Percentiles rank a stretch among this genome's conserved stretches.
Evolutionary conservation across 139 green algal genomes (phyloP).

Genomic region (Ettlia oleoabundans): DNA sequence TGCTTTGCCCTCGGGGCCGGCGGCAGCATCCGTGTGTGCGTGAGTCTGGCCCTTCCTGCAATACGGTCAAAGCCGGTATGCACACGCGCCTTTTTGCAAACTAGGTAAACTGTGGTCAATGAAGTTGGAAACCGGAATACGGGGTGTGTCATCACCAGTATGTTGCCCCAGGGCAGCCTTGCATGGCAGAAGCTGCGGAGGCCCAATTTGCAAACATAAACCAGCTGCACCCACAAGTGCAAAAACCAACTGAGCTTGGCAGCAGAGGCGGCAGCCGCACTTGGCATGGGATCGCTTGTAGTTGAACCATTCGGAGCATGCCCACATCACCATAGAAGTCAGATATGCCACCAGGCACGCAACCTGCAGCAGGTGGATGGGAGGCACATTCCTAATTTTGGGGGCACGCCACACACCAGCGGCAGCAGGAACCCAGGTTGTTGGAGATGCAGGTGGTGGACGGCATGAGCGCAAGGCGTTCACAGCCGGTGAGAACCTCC

Average conservation of each 20-base stretch:
- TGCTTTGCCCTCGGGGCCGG: not conserved
- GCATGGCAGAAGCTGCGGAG: not conserved
- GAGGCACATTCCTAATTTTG: not conserved
- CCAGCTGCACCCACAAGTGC: too few relatives aligned
- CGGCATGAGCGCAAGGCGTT: too few relatives aligned
- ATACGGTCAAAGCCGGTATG: not conserved
- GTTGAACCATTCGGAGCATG: constrained; percentile 52
- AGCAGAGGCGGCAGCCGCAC: not conserved
- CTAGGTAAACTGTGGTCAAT: too few relatives aligned
- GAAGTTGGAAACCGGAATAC: too few relatives aligned
- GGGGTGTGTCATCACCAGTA: too few relatives aligned
- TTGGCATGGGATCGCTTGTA: not conserved
- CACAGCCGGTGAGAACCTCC: too few relatives aligned
- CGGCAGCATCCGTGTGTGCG: constrained; percentile 1
- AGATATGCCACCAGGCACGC: constrained; percentile 56
- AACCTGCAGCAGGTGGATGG: constrained; percentile 42
- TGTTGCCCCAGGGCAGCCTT: too few relatives aligned
- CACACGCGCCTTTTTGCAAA: too few relatives aligned
- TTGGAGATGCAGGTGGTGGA: not conserved
- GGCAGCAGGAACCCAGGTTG: not conserved
- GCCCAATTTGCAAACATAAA: too few relatives aligned
- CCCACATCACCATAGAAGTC: constrained; percentile 48
- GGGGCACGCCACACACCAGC: not conserved
- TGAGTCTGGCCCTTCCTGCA: constrained; percentile 11
- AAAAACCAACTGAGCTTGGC: not conserved